phyloP scores from a whole-genome alignment of 129 eudicot species.

The Rutidosis leptorrhynchoides region DNA sequence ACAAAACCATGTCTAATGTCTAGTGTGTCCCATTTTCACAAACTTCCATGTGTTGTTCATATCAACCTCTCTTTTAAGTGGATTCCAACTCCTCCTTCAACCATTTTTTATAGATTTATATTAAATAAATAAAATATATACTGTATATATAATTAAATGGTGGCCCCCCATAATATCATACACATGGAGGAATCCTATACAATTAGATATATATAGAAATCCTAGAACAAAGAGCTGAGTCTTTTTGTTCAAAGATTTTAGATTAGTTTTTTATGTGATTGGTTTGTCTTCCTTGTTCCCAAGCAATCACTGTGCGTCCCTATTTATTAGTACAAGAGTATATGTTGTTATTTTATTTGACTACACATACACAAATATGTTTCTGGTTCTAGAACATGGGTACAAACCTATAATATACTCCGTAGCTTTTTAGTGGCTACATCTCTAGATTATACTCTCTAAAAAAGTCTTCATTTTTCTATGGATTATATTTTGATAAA shows the following conservation, averaged over 20 bases:
- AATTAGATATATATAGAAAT: constrained; percentile 23
- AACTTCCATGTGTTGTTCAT: constrained; percentile 62
- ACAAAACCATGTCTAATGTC: constrained; percentile 38
- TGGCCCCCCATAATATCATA: constrained; percentile 33
- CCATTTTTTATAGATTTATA: constrained; percentile 44
- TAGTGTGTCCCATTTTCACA: constrained; percentile 42
- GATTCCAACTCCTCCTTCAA: constrained; percentile 85
- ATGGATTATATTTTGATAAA: too few relatives aligned
- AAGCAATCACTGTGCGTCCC: constrained; percentile 37
- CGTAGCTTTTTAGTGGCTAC: constrained; percentile 11
- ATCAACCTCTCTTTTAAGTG: constrained; percentile 52
- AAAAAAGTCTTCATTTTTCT: neutral
- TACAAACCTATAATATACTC: constrained; percentile 24
- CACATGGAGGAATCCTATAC: constrained; percentile 37
- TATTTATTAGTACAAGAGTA: constrained; percentile 8
- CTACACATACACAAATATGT: constrained; percentile 28
- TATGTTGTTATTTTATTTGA: constrained; percentile 15
- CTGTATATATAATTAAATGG: too few relatives aligned
- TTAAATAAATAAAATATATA: constrained; percentile 13
- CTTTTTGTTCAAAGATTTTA: constrained; percentile 33
- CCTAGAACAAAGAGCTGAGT: constrained; percentile 27
- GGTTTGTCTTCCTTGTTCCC: constrained; percentile 30
- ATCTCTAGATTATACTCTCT: constrained; percentile 2
- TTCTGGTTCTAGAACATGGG: constrained; percentile 53
- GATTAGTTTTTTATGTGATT: constrained; percentile 36